phyloP scores from a whole-genome alignment of 139 green algal species.

The Spirogloea muscicola region DNA sequence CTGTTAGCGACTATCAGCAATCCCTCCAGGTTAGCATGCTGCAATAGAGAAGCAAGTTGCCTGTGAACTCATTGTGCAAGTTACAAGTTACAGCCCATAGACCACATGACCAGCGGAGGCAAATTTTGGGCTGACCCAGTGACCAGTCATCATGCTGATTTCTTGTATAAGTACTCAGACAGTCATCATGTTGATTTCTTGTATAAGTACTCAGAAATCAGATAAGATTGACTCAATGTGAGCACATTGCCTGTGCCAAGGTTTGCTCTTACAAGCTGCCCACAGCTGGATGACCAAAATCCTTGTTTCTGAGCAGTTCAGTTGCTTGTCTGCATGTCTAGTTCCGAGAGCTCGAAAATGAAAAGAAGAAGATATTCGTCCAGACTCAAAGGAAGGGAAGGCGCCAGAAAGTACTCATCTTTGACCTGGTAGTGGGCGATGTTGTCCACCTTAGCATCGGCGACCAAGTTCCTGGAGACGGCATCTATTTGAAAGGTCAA shows the following conservation, averaged over 20 bases:
- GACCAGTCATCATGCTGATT: no score
- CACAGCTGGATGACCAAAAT: no score
- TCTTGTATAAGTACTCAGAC: no score
- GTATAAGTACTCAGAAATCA: no score
- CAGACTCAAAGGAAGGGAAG: slow-evolving; percentile 6
- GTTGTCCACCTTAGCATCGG: slow-evolving; percentile 46
- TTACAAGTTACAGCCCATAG: slow-evolving; percentile 88
- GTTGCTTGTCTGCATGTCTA: no score
- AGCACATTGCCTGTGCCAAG: no score
- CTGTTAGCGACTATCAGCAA: slow-evolving; percentile 94
- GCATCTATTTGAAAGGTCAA: slow-evolving; percentile 25
- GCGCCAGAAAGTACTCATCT: slow-evolving; percentile 41
- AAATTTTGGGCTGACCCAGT: no score
- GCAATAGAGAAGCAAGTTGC: slow-evolving; percentile 90
- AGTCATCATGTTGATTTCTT: no score
- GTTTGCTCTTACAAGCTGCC: no score
- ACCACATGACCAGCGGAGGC: no score
- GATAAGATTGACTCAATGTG: no score
- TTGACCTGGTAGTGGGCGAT: slow-evolving; percentile 58
- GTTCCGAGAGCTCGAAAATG: slow-evolving; percentile 64
- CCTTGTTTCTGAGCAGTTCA: no score
- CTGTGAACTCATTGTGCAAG: slow-evolving; percentile 74
- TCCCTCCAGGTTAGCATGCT: slow-evolving; percentile 88
- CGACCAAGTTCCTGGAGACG: slow-evolving; percentile 49
- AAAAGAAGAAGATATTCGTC: slow-evolving; percentile 29